Percentiles rank a stretch among this genome's conserved stretches.
phyloP scores from a whole-genome alignment of 2,329 filamentous ascomycete genomes.

The Bipolaris zeicola region DNA sequence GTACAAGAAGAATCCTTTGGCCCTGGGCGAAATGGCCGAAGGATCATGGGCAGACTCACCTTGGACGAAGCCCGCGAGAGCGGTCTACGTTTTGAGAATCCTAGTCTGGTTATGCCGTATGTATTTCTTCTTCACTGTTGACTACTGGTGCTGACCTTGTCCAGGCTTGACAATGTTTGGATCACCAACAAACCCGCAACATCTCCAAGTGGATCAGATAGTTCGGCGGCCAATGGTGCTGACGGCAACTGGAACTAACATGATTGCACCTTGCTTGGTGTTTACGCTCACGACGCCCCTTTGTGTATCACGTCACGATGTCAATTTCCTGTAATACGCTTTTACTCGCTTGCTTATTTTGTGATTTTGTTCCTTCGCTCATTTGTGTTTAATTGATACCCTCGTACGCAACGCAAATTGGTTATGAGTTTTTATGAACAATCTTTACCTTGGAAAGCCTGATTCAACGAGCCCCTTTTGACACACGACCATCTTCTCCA shows the following conservation, averaged over 20 bases:
- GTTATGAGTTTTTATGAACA: constrained; percentile 1
- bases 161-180: constrained; percentile 72
- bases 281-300: constrained; percentile 14
- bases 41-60: constrained; percentile 57
- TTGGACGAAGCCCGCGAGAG: constrained; percentile 75
- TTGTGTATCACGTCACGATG: constrained; percentile 19
- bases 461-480: neutral
- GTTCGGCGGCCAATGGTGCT: constrained; percentile 23
- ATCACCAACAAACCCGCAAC: constrained; percentile 53
- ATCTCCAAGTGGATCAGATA: constrained; percentile 30
- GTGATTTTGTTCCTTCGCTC: neutral
- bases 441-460: neutral
- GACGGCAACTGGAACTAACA: constrained; percentile 22
- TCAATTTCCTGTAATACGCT: constrained; percentile 13
- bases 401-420: constrained; percentile 9
- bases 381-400: constrained; percentile 18
- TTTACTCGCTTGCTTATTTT: constrained; percentile 1
- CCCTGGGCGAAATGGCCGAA: constrained; percentile 12
- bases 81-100: constrained; percentile 75
- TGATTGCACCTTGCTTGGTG: constrained; percentile 3
- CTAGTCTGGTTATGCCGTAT: constrained; percentile 71
- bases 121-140: constrained; percentile 39
- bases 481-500: neutral
- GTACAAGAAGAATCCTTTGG: constrained; percentile 49
- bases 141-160: constrained; percentile 19